phyloP scores from a whole-genome alignment of 1,284 basidiomycete genomes.

The Sporisorium exsertum region DNA sequence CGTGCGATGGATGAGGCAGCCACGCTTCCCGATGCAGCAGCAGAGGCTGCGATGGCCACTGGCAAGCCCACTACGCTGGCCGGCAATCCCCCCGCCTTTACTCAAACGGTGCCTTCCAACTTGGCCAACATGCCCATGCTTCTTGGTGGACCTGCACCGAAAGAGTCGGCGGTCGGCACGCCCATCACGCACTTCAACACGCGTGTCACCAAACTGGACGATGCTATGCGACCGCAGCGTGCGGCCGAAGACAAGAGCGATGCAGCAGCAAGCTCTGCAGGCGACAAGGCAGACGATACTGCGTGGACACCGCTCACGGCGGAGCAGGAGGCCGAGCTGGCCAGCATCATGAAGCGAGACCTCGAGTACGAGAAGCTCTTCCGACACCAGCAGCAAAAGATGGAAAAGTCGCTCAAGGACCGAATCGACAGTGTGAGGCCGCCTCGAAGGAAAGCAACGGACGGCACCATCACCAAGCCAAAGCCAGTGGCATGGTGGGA shows the following conservation, averaged over 20 bases:
- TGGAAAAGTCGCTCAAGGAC: conserved; percentile 52
- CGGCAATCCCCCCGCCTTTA: conserved; percentile 31
- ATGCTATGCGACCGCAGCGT: conserved; percentile 70
- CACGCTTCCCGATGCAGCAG: conserved; percentile 33
- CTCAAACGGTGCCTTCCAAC: conserved; percentile 63
- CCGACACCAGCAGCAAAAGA: conserved; percentile 57
- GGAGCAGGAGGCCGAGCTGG: conserved; percentile 72
- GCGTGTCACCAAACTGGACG: conserved; percentile 74
- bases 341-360: conserved; percentile 74
- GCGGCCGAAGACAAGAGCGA: conserved; percentile 71
- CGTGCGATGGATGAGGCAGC: conserved; percentile 19
- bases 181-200: conserved; percentile 77
- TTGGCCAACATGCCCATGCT: conserved; percentile 60
- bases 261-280: conserved; percentile 13
- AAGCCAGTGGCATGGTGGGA: conserved; percentile 65
- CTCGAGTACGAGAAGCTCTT: conserved; percentile 71
- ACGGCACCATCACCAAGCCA: conserved; percentile 41
- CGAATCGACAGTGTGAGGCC: conserved; percentile 54
- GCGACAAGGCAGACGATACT: conserved; percentile 22
- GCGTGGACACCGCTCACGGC: conserved; percentile 71
- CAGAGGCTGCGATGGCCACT: conserved; percentile 36
- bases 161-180: conserved; percentile 65
- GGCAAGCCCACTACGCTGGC: conserved; percentile 50
- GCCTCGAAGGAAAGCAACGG: conserved; percentile 28
- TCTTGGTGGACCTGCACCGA: conserved; percentile 67